These are phyloP conservation scores for Salix dunnii DNA, from an alignment of 345 rosid genomes.

Conservation along the genomic window DNA sequence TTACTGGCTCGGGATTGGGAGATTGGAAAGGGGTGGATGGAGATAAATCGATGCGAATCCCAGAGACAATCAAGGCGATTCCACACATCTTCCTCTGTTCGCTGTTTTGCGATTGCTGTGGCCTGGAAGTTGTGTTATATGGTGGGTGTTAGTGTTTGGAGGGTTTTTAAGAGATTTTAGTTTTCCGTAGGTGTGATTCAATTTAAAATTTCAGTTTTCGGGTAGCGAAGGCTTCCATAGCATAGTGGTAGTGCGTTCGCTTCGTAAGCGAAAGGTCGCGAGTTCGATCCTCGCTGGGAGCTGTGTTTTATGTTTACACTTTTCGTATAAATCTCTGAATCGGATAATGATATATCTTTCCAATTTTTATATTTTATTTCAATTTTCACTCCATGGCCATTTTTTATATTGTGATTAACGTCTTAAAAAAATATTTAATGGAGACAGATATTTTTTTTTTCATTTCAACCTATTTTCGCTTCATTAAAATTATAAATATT, in stretches of 20 bases:
- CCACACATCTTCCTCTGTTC: conserved; percentile 51
- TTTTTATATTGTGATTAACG: too few species aligned
- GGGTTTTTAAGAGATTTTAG: neutral
- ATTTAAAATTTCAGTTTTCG: neutral
- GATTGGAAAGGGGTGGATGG: conserved; percentile 16
- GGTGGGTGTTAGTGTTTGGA: neutral
- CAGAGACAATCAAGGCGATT: conserved; percentile 59
- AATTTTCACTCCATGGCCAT: too few species aligned
- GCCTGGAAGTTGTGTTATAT: neutral
- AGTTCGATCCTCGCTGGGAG: conserved; percentile 84
- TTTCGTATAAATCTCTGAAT: neutral
- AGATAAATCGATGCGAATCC: conserved; percentile 45
- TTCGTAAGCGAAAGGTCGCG: conserved; percentile 99
- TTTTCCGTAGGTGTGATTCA: rapidly evolving
- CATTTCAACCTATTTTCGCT: too few species aligned
- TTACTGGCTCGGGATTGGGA: neutral
- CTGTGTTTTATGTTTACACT: neutral
- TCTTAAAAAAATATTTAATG: too few species aligned
- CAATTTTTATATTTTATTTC: too few species aligned
- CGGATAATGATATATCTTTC: too few species aligned
- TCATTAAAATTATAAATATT: too few species aligned
- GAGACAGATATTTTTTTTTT: too few species aligned
- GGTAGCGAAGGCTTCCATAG: conserved; percentile 37
- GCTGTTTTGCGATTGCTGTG: neutral
- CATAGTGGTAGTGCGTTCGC: conserved; percentile 99